Evolutionary conservation across 2,329 filamentous ascomycete genomes (phyloP), one percentile per base, ranked within the genome.

Genomic region (Amauroascus niger): DNA sequence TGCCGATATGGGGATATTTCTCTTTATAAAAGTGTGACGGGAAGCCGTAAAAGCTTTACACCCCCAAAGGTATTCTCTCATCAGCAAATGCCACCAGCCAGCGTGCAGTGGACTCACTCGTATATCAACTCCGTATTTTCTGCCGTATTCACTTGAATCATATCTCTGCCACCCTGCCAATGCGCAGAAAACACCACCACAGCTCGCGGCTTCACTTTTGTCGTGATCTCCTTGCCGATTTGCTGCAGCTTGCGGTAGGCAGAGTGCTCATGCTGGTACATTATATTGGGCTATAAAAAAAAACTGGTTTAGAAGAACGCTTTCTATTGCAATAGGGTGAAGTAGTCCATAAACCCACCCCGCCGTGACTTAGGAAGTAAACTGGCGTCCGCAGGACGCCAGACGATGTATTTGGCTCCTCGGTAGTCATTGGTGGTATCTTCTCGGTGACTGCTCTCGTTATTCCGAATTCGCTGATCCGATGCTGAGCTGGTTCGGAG

Each of bases 131-230:
- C 79, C 2, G 78, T 81, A n/a, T 75, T 69, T 54, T 80, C 80
- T 2, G 79, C 81, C 7, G 77, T 79, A 65, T 87, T 88, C 60
- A 88, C 76, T 61, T 83, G 73, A 57, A 88, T 77, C 2, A 71
- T 74, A 60, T 76, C 71, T 37, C 69, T 68, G 1, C 63, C 52
- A 6, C 76, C 81, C 69, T 87, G 82, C 86, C 86, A 89, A 67
- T 90, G 86, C 0, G 84, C 86, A 0, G 85, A 88, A 64, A 90
- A 84, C 24, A 88, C 82, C 0, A 89, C 80, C 14, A 89, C 77
- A 1, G 84, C 86, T 57, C 79, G 82, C 1, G 86, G 86, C 61
- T 82, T 83, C 41, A 88, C 79, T 57, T 80, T 79, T 26, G 78
- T 72, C 0, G 83, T 87, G 64, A 89, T 87, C 62, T 88, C 84